These are phyloP conservation scores for Sclerotinia trifoliorum DNA, from an alignment of 2,329 filamentous ascomycete genomes.

Conservation along the genomic window DNA sequence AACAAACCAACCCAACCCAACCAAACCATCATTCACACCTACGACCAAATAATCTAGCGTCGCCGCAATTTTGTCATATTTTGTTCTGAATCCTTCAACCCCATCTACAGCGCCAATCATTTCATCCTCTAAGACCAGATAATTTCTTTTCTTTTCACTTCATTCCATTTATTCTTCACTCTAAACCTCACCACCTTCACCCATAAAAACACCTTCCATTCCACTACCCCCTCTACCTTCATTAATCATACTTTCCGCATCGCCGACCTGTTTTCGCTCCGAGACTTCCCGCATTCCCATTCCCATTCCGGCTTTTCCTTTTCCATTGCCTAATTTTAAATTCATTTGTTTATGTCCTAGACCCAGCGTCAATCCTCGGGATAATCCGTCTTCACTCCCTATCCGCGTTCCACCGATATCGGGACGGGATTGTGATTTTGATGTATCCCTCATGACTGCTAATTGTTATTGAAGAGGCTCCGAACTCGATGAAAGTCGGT, in stretches of 20 bases:
- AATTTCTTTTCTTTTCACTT: neutral
- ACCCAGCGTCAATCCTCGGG: conserved; percentile 63
- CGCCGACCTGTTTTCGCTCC: conserved; percentile 85
- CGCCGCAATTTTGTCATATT: too few relatives aligned
- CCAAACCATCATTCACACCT: too few relatives aligned
- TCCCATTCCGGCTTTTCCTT: conserved; percentile 34
- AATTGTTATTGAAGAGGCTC: conserved; percentile 89
- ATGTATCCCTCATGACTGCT: conserved; percentile 74
- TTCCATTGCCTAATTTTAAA: conserved; percentile 64
- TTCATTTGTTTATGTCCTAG: conserved; percentile 55
- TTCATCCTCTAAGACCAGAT: too few relatives aligned
- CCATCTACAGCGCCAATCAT: too few relatives aligned
- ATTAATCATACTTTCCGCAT: conserved; percentile 76
- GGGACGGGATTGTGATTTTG: conserved; percentile 5
- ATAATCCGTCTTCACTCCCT: conserved; percentile 48
- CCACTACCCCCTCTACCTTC: conserved; percentile 38
- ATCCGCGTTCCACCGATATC: conserved; percentile 2
- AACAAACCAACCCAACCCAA: too few relatives aligned
- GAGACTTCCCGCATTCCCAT: conserved; percentile 63
- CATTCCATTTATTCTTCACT: neutral
- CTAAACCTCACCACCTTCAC: conserved; percentile 39
- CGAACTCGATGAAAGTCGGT: conserved; percentile 89
- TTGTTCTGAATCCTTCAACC: too few relatives aligned
- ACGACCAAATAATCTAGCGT: too few relatives aligned
- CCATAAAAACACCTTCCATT: conserved; percentile 39